Evolutionary conservation across 2,329 filamentous ascomycete genomes (phyloP), one percentile per base, ranked within the genome.

Genomic region (Monilinia polystroma): DNA sequence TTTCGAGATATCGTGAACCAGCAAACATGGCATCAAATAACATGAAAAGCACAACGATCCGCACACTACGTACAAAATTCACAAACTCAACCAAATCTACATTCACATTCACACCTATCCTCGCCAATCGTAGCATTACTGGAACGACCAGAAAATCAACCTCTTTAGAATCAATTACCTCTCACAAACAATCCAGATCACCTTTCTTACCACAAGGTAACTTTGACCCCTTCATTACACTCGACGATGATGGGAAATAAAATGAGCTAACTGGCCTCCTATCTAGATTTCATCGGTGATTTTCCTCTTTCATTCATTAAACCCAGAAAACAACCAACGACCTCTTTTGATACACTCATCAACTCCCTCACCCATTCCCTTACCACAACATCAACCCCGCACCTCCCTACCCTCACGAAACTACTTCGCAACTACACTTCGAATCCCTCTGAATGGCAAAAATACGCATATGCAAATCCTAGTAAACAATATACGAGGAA

Each of bases 401-500:
- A 68, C 32, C 66, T 72, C 26, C 72, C 68, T 12, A 57, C 60
- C 11, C 67, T 73, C 5, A 69, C 69, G 29, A 23, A 35, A 2
- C 60, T 74, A 26, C 67, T 75, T 1, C 68, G 68, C 10, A 26
- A 60, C 35, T 75, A 75, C 51, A 67, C 57, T 4, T 73, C 74
- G 1, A 56, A 72, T 23, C 45, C 68, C 2, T 10, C 53, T 1
- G 59, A 93, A 67, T 97, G 93, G 93, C 77, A 81, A 63, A 82
- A 82, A 70, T 97, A 90, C 78, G 91, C 90, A 45, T 83, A 93
- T 72, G 84, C 84, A 26, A 89, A 96, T 73, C 74, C 80, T 29
- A 85, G 82, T 68, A 84, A 88, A 73, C 84, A 85, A 6, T 97
- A 97, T 77, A 97, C 93, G 14, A 82, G 93, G 63, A 97, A 97